Percentiles rank a stretch among this genome's conserved stretches.
phyloP scores from a whole-genome alignment of 2,329 filamentous ascomycete genomes.

The Neopestalotiopsis rosae region DNA sequence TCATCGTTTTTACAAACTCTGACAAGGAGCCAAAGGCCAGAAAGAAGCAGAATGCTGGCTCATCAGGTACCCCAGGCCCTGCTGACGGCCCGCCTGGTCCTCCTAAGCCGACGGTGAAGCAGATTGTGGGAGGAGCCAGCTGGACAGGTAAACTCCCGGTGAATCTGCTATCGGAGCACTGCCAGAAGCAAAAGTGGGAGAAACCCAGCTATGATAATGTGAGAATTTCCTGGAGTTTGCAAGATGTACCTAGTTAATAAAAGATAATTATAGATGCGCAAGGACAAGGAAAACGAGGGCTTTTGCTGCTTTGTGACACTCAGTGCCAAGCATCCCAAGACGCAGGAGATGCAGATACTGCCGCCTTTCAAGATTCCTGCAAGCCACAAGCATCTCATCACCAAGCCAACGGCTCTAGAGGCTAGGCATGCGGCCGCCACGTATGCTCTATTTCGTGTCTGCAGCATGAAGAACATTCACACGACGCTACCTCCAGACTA shows the following conservation, averaged over 20 bases:
- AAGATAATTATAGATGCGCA: conserved; percentile 18
- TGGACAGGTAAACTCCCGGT: conserved; percentile 98
- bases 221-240: conserved; percentile 32
- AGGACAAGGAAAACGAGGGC: conserved; percentile 72
- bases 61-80: conserved; percentile 28
- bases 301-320: conserved; percentile 84
- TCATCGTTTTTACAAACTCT: conserved; percentile 63
- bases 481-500: conserved; percentile 93
- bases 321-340: conserved; percentile 78
- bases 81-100: conserved; percentile 45
- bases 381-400: conserved; percentile 76
- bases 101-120: conserved; percentile 70
- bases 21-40: conserved; percentile 57
- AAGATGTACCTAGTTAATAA: conserved; percentile 31
- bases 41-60: conserved; percentile 38
- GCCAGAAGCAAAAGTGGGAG: conserved; percentile 94
- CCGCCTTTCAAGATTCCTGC: conserved; percentile 83
- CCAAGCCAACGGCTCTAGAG: conserved; percentile 82
- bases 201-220: conserved; percentile 90
- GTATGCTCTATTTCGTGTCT: conserved; percentile 88
- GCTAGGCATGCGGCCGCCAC: conserved; percentile 92
- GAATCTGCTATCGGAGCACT: conserved; percentile 91
- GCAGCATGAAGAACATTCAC: conserved; percentile 94
- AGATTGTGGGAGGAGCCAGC: conserved; percentile 90
- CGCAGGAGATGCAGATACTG: conserved; percentile 74